Evolutionary conservation across 257 asterid genomes (phyloP).

Genomic region (Solanum ossicruentum): DNA sequence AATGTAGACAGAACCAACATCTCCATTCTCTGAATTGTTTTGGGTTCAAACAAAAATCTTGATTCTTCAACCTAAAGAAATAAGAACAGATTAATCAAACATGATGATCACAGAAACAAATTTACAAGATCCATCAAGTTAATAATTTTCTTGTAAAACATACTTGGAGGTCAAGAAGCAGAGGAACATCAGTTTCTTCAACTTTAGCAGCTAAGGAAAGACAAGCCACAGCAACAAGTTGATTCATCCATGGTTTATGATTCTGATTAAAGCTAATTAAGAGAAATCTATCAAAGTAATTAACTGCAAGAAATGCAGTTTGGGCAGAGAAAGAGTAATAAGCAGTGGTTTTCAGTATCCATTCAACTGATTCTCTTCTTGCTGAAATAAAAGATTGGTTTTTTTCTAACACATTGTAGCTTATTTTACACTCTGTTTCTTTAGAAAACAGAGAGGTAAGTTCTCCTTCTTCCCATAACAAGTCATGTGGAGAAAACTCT

Average conservation of each 20-base stretch:
- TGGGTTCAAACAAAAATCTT: constrained; percentile 39
- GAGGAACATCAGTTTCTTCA: constrained; percentile 69
- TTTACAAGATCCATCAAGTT: not conserved
- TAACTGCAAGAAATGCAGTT: constrained; percentile 69
- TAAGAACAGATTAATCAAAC: not conserved
- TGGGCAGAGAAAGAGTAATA: constrained; percentile 52
- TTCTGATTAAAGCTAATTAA: not conserved
- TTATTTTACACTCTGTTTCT: constrained; percentile 35
- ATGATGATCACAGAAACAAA: not conserved
- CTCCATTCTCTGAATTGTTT: constrained; percentile 65
- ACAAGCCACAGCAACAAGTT: constrained; percentile 71
- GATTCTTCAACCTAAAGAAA: constrained; percentile 35
- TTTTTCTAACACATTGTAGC: not conserved
- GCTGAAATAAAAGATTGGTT: constrained; percentile 15
- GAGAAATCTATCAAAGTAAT: constrained; percentile 56
- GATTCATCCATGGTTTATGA: constrained; percentile 61
- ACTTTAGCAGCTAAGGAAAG: constrained; percentile 81
- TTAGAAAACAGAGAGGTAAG: constrained; percentile 32
- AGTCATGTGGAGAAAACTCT: constrained; percentile 14
- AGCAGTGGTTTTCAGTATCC: constrained; percentile 42
- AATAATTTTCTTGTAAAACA: not conserved
- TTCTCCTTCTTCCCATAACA: constrained; percentile 36
- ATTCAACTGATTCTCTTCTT: constrained; percentile 46
- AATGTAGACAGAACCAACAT: constrained; percentile 40
- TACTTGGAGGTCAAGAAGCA: constrained; percentile 72